Evolutionary conservation across 2,329 filamentous ascomycete genomes (phyloP), one percentile per base, ranked within the genome.

Genomic region (Epicoccum sorghinum): DNA sequence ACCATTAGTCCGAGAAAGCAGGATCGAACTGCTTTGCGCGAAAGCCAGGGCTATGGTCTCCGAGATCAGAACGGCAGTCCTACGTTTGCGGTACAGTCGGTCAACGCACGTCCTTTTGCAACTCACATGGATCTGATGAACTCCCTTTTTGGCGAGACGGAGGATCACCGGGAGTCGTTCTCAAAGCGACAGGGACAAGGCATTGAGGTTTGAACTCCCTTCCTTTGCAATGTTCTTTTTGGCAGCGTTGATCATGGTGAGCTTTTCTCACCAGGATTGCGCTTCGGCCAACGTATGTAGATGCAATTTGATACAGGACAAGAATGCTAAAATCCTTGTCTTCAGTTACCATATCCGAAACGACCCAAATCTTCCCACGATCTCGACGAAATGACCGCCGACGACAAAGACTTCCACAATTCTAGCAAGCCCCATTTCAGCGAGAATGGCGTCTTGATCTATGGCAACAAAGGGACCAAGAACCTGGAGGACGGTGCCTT

Each of bases 41-140:
- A 82, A 79, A 88, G 78, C 76, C 89, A 87, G 65, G 80, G 79
- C 36, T 82, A 84, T 55, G 80, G 82, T 25, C 80, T 86, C 43
- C 80, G 81, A 58, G 78, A 80, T 60, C 76, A 75, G 55, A 18
- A 18, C 18, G 75, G 38, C 53, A 71, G 57, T 59, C 69, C 44
- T 58, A 69, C 62, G 59, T 46, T 73, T 75, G 38, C 76, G 36
- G 57, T 54, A 42, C 68, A 69, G 45, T 68, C 67, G 42, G 59
- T 65, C 44, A 61, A 61, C 39, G 53, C 47, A 43, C 85, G 85
- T 60, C 88, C 89, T 0, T 93, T 96, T 75, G 84, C 87, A 18
- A 96, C 89, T 18, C 93, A 90, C 69, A 96, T 98, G 77, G 95
- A 97, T 79, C 80, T 97, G 72, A 97, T 96, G 91, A 93, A 96